Evolutionary conservation across 371 early-diverging fungal species (phyloP).

Genomic region (Entomophthora muscae): DNA sequence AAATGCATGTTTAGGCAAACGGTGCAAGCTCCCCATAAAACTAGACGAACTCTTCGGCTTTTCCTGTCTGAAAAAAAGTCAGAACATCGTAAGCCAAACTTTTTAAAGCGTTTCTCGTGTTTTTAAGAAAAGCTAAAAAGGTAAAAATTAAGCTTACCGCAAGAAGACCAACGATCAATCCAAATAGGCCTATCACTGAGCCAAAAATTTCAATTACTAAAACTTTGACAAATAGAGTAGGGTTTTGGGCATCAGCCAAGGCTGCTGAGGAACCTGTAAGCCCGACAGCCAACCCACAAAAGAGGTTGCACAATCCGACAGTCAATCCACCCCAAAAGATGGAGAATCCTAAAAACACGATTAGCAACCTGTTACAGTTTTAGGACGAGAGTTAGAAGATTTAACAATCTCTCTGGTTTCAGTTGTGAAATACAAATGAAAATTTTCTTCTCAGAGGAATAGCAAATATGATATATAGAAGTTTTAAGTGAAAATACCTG

Average conservation of each 20-base stretch:
- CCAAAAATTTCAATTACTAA: constrained; percentile 95
- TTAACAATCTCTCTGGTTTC: constrained; percentile 2
- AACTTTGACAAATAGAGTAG: constrained; percentile 86
- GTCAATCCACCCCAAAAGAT: constrained; percentile 94
- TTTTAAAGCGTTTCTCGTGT: too few relatives aligned
- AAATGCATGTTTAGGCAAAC: too few relatives aligned
- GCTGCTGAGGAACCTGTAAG: constrained; percentile 86
- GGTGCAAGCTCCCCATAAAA: too few relatives aligned
- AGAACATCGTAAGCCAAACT: too few relatives aligned
- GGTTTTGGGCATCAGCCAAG: constrained; percentile 90
- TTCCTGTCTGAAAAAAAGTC: background rate
- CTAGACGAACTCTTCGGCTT: background rate
- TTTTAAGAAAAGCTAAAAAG: background rate
- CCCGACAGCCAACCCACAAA: constrained; percentile 91
- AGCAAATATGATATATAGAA: too few relatives aligned
- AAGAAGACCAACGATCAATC: constrained; percentile 67
- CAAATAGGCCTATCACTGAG: constrained; percentile 89
- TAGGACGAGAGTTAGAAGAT: too few relatives aligned
- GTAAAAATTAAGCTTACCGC: constrained; percentile 24
- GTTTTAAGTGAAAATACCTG: too few relatives aligned
- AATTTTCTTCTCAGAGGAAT: background rate
- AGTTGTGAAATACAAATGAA: background rate
- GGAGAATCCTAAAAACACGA: constrained; percentile 42
- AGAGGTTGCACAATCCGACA: constrained; percentile 82
- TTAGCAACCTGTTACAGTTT: too few relatives aligned